Conservation (phyloP, 2,329 filamentous ascomycete species). For the Apiospora marii region DNA sequence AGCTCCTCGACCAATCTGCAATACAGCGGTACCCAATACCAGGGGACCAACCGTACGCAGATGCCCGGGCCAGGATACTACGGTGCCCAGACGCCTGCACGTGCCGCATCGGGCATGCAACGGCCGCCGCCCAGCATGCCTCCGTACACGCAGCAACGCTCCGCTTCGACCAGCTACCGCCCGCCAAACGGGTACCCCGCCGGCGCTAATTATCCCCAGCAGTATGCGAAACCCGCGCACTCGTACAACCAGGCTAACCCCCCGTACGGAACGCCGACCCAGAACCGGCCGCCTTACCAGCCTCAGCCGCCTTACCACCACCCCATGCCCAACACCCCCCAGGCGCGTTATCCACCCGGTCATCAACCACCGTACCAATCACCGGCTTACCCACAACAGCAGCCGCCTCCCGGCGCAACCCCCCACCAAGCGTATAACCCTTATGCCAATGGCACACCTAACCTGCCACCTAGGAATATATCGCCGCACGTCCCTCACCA, state of each 20-base stretch:
- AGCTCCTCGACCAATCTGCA: constrained; percentile 53
- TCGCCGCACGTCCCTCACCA: constrained; percentile 43
- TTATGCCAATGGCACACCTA: constrained; percentile 40
- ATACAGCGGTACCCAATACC: constrained; percentile 54
- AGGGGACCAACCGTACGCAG: constrained; percentile 55
- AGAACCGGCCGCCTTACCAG: constrained; percentile 50
- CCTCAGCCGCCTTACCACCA: constrained; percentile 21
- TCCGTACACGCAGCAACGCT: constrained; percentile 43
- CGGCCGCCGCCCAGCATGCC: constrained; percentile 50
- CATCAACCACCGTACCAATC: constrained; percentile 36
- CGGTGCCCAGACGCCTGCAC: constrained; percentile 50
- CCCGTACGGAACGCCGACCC: constrained; percentile 47
- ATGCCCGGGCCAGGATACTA: constrained; percentile 54
- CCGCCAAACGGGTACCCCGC: constrained; percentile 56
- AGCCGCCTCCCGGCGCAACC: constrained; percentile 32
- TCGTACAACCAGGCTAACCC: constrained; percentile 53
- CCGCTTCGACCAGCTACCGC: constrained; percentile 55
- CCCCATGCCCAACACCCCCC: constrained; percentile 38
- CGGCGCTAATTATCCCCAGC: constrained; percentile 28
- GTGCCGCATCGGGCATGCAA: constrained; percentile 48
- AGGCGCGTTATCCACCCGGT: constrained; percentile 37
- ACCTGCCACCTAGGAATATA: constrained; percentile 39
- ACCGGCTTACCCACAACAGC: constrained; percentile 36
- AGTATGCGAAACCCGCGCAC: constrained; percentile 1
- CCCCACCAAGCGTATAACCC: constrained; percentile 39